A percentile compares a stretch with the other conserved stretches of the same genome.
Conservation (phyloP, 371 early-diverging fungal genomes). For the Funneliformis caledonium region DNA sequence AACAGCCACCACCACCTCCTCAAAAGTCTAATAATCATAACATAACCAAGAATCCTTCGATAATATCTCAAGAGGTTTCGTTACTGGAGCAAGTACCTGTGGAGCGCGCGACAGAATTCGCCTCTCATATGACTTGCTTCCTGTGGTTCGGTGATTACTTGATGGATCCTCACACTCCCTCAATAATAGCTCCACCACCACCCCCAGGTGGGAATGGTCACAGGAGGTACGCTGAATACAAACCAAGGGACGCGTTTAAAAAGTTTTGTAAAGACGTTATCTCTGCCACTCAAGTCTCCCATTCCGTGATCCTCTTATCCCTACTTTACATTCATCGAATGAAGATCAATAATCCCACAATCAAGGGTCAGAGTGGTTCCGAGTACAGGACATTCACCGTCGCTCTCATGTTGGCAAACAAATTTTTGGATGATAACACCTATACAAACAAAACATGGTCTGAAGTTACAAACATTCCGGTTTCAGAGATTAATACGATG, state of each 20-base stretch:
- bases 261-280: conserved; percentile 57
- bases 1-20: background rate
- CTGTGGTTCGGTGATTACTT: conserved; percentile 38
- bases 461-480: conserved; percentile 68
- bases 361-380: conserved; percentile 72
- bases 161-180: background rate
- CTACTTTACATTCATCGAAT: conserved; percentile 68
- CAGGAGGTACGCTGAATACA: conserved; percentile 10
- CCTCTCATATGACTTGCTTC: conserved; percentile 38
- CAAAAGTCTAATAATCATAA: background rate
- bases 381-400: conserved; percentile 81
- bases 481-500: conserved; percentile 70
- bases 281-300: conserved; percentile 68
- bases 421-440: conserved; percentile 71
- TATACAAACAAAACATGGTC: conserved; percentile 77
- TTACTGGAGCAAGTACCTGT: conserved; percentile 14
- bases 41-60: background rate
- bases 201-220: background rate
- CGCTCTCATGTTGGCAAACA: conserved; percentile 75
- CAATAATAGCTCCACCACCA: background rate
- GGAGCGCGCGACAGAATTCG: conserved; percentile 37
- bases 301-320: conserved; percentile 63
- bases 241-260: conserved; percentile 46
- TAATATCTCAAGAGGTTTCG: conserved; percentile 12
- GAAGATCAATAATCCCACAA: conserved; percentile 61